Percentiles rank a stretch among this genome's conserved stretches.
Conservation (phyloP, 768 basidiomycete genomes). For the Dendrothele bispora region DNA sequence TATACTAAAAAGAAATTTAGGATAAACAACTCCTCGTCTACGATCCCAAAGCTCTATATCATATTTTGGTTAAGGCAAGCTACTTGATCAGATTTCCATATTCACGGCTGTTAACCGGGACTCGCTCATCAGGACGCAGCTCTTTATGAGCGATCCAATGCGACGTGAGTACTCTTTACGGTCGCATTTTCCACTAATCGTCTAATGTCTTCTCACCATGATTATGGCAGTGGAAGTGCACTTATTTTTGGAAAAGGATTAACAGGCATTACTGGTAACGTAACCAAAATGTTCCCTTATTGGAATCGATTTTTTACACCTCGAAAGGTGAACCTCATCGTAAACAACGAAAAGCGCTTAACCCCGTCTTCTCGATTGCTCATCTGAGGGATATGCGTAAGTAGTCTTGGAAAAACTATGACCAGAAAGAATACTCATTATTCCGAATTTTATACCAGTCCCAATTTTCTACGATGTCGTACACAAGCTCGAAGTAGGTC, state of each 20-base stretch:
- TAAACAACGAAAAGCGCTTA: conserved; percentile 33
- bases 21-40: not conserved
- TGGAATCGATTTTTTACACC: not conserved
- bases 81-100: not conserved
- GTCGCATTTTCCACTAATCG: not conserved
- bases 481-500: not conserved
- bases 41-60: conserved; percentile 2
- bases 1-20: no score
- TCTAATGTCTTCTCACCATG: not conserved
- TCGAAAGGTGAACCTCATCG: conserved; percentile 18
- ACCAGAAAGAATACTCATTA: conserved; percentile 15
- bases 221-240: not conserved
- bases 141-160: not conserved
- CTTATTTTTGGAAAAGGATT: conserved; percentile 1
- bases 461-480: not conserved
- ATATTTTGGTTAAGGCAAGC: not conserved
- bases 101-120: not conserved
- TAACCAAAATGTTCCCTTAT: no score
- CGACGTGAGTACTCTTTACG: not conserved
- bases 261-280: not conserved
- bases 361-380: conserved; percentile 31
- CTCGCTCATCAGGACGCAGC: not conserved
- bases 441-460: conserved; percentile 11
- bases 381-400: conserved; percentile 30
- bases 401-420: conserved; percentile 21